Evolutionary conservation across 2,329 filamentous ascomycete species (phyloP).

Genomic region (Cordyceps cicadae): DNA sequence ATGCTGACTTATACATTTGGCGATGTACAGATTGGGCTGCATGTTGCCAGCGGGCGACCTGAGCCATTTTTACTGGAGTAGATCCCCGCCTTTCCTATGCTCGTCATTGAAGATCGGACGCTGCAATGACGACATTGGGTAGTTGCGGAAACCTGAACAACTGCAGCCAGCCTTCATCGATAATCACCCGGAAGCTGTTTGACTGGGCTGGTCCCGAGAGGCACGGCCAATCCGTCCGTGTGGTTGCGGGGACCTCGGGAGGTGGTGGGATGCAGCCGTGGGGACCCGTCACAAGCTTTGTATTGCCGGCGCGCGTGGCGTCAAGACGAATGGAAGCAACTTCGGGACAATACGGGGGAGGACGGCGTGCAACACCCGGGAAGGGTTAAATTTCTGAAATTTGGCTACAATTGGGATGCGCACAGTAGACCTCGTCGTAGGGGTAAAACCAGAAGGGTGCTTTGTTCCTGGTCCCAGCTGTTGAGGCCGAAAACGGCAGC

Average conservation of each 20-base stretch:
- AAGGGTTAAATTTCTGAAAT: not conserved
- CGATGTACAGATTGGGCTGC: not conserved
- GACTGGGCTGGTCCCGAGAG: not conserved
- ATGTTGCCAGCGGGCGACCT: not conserved
- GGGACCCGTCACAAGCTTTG: slow-evolving; percentile 3
- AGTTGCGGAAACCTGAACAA: not conserved
- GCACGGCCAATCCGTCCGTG: not conserved
- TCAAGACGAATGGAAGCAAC: not conserved
- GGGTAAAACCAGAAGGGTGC: no score
- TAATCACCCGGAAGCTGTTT: slow-evolving; percentile 3
- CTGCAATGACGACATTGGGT: not conserved
- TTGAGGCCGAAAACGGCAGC: no score
- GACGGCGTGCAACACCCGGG: not conserved
- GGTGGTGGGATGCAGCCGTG: not conserved
- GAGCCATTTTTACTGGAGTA: not conserved
- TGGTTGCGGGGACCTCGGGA: not conserved
- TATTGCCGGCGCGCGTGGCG: not conserved
- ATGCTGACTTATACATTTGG: no score
- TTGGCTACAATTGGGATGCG: not conserved
- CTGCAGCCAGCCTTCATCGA: not conserved
- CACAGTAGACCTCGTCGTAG: no score
- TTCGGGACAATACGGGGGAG: slow-evolving; percentile 2
- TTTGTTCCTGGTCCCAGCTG: no score
- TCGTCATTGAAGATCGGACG: not conserved
- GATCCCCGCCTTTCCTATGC: not conserved